Conservation (phyloP, 768 basidiomycete species). For the button mushroom (Agaricus bisporus) region DNA sequence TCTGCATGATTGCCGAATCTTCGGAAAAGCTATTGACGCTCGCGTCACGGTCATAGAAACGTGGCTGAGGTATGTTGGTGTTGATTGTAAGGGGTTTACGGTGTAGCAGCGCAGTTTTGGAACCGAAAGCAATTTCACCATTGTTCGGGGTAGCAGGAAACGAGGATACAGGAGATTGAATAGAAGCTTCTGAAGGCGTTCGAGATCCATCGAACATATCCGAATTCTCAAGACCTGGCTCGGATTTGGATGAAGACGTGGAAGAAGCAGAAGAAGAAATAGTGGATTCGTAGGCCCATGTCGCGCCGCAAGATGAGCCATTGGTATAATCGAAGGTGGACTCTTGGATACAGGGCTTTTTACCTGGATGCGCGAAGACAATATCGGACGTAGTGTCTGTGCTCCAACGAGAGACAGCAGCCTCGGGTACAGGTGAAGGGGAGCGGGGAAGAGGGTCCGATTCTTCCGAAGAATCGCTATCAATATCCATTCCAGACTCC, state of each 20-base stretch:
- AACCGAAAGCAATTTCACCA: slow-evolving; percentile 34
- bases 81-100: slow-evolving; percentile 47
- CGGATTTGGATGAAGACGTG: slow-evolving; percentile 8
- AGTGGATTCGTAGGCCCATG: slow-evolving; percentile 50
- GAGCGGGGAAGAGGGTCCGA: slow-evolving; percentile 33
- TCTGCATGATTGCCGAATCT: slow-evolving; percentile 65
- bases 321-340: slow-evolving; percentile 33
- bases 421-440: slow-evolving; percentile 22
- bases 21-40: slow-evolving; percentile 39
- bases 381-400: slow-evolving; percentile 47
- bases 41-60: slow-evolving; percentile 40
- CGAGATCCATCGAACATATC: slow-evolving; percentile 40
- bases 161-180: slow-evolving; percentile 47
- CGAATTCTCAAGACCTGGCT: slow-evolving; percentile 23
- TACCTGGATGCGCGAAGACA: slow-evolving; percentile 30
- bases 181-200: slow-evolving; percentile 39
- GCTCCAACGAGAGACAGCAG: slow-evolving; percentile 52
- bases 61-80: slow-evolving; percentile 40
- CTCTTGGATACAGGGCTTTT: slow-evolving; percentile 24
- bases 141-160: slow-evolving; percentile 55
- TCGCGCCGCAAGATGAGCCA: slow-evolving; percentile 43
- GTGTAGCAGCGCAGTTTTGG: slow-evolving; percentile 26
- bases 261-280: slow-evolving; percentile 34
- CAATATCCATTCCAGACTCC: slow-evolving; percentile 68
- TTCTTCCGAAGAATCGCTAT: slow-evolving; percentile 47